Conservation (phyloP, 2,329 filamentous ascomycete species). For the Didymella sp. region DNA sequence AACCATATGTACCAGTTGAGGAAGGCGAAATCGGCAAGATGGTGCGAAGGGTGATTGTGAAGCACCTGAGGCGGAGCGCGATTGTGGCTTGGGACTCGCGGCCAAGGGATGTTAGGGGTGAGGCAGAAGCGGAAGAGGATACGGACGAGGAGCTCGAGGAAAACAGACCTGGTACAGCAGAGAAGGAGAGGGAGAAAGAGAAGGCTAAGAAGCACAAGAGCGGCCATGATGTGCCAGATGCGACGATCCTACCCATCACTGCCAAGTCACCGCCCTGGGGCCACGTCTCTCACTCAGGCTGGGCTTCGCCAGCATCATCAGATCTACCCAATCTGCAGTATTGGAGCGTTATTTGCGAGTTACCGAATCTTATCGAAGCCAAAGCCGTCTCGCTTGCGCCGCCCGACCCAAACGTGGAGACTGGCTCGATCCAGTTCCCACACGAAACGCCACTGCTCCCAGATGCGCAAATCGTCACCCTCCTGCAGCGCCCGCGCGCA, state of each 20-base stretch:
- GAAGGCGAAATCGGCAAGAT: slow-evolving; percentile 79
- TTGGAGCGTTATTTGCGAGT: slow-evolving; percentile 77
- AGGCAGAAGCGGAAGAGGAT: slow-evolving; percentile 43
- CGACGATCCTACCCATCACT: slow-evolving; percentile 51
- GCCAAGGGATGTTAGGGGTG: slow-evolving; percentile 65
- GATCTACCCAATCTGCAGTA: slow-evolving; percentile 86
- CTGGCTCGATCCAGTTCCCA: slow-evolving; percentile 26
- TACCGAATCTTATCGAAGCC: slow-evolving; percentile 89
- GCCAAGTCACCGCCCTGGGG: slow-evolving; percentile 72
- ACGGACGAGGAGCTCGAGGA: slow-evolving; percentile 22
- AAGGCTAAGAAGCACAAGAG: slow-evolving; percentile 40
- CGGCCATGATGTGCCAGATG: slow-evolving; percentile 30
- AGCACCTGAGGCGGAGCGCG: slow-evolving; percentile 77
- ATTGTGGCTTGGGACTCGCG: slow-evolving; percentile 79
- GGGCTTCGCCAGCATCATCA: slow-evolving; percentile 78
- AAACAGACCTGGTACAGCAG: slow-evolving; percentile 30
- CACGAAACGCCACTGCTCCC: slow-evolving; percentile 53
- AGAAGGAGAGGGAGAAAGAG: slow-evolving; percentile 39
- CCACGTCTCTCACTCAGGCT: slow-evolving; percentile 83
- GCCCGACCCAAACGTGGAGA: slow-evolving; percentile 55
- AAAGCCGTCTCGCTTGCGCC: slow-evolving; percentile 88
- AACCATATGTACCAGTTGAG: slow-evolving; percentile 83
- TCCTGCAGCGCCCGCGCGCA: slow-evolving; percentile 72
- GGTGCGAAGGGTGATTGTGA: slow-evolving; percentile 77
- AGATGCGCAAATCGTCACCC: slow-evolving; percentile 70